Percentiles rank a stretch among this genome's conserved stretches.
Evolutionary conservation across 2,329 filamentous ascomycete species (phyloP).

Genomic region (Boeremia lycopersici): DNA sequence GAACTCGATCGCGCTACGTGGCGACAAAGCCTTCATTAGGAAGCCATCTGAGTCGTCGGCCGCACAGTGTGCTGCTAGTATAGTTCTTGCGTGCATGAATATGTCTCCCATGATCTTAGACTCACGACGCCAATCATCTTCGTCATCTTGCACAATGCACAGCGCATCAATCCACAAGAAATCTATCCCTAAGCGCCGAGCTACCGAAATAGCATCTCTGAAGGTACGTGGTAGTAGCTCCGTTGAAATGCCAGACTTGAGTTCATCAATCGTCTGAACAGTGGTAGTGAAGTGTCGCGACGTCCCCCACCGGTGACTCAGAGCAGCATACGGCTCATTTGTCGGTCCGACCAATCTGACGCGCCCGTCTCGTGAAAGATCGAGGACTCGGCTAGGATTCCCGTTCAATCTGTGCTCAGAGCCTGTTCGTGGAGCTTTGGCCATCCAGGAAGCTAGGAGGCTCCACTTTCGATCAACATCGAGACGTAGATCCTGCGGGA

Average conservation of each 20-base stretch:
- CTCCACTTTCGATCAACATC: too few relatives aligned
- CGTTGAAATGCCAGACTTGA: neutral
- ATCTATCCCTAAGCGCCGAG: neutral
- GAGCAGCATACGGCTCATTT: neutral
- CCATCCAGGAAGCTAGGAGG: too few relatives aligned
- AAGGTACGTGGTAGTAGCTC: neutral
- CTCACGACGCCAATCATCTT: neutral
- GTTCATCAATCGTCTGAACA: neutral
- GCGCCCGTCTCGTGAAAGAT: too few relatives aligned
- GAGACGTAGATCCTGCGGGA: too few relatives aligned
- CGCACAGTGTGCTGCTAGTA: too few relatives aligned
- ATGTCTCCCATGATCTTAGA: neutral
- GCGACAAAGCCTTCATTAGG: too few relatives aligned
- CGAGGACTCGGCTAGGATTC: too few relatives aligned
- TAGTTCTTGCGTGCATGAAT: neutral
- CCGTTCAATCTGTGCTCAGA: too few relatives aligned
- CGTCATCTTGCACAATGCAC: neutral
- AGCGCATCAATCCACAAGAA: neutral
- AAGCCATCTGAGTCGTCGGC: too few relatives aligned
- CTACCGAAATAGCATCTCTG: neutral
- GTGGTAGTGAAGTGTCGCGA: neutral
- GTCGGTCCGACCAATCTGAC: too few relatives aligned
- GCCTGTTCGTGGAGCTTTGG: too few relatives aligned
- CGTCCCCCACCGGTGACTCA: neutral
- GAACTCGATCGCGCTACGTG: too few relatives aligned